Evolutionary conservation across 805 yeast species (phyloP), one percentile per base, ranked within the genome.

Genomic region (Dipodascus geniculatus): DNA sequence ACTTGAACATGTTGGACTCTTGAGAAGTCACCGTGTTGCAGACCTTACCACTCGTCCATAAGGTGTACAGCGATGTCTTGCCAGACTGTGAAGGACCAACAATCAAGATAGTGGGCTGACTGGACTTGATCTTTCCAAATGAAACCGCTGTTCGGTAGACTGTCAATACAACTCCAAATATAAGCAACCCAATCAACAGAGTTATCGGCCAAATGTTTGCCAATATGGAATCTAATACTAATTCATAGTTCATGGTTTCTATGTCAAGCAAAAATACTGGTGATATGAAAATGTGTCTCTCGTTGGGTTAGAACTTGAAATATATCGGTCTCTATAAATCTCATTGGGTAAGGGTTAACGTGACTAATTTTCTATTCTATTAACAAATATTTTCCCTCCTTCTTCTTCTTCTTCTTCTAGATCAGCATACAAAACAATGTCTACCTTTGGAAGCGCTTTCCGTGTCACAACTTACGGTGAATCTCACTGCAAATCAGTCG

Each of bases 381-480:
- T n/a, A n/a, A n/a, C n/a, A n/a, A n/a, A n/a, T n/a, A n/a, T n/a
- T n/a, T n/a, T n/a, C n/a, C n/a, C n/a, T n/a, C n/a, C n/a, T n/a
- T n/a, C n/a, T n/a, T n/a, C n/a, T n/a, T n/a, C n/a, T n/a, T n/a
- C n/a, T n/a, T n/a, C n/a, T n/a, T n/a, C n/a, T n/a, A n/a, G n/a
- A n/a, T n/a, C n/a, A n/a, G n/a, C n/a, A n/a, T n/a, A n/a, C n/a
- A n/a, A n/a, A n/a, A n/a, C n/a, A n/a, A 85, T 85, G 93, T 84
- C 90, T 48, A 75, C 87, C 4, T 85, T 85, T 64, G 93, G 93
- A 54, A 73, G 74, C 9, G 58, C 75, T 50, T 78, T 78, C 66
- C 68, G 72, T 54, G 98, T 91, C 60, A 91, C 98, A 58, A 91
- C 99, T 28, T 91, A 89, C 75, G 99, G 99, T 60, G 99, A 93